Percentiles rank a stretch among this genome's conserved stretches.
Evolutionary conservation across 192 early-diverging fungal genomes (phyloP).

Genomic region (Podochytrium sp.): DNA sequence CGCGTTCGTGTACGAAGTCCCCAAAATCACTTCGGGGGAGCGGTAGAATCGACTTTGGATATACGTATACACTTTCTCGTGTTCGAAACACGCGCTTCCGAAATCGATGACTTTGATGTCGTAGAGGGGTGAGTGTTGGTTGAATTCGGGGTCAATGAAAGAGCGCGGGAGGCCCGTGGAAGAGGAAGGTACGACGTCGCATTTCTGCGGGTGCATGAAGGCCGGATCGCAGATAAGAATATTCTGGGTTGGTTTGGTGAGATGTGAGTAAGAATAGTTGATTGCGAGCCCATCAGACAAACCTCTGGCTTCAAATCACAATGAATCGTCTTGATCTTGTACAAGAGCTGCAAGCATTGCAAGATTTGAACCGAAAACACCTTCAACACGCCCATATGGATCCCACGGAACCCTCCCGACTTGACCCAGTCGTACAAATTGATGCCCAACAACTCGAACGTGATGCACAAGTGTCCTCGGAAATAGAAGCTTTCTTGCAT

Average conservation of each 20-base stretch:
- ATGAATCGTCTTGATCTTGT: conserved; percentile 81
- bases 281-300: too few species aligned
- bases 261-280: too few species aligned
- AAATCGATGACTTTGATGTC: conserved; percentile 99
- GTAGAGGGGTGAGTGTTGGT: conserved; percentile 37
- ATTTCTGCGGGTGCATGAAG: conserved; percentile 38
- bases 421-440: conserved; percentile 98
- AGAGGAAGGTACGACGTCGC: conserved; percentile 32
- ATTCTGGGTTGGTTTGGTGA: too few species aligned
- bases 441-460: conserved; percentile 89
- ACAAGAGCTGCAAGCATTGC: conserved; percentile 77
- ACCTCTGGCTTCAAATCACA: conserved; percentile 98
- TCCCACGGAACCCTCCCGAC: conserved; percentile 88
- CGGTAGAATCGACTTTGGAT: conserved; percentile 97
- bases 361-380: conserved; percentile 84
- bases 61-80: conserved; percentile 95
- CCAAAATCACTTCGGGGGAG: conserved; percentile 94
- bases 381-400: conserved; percentile 73
- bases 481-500: conserved; percentile 94
- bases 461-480: conserved; percentile 94
- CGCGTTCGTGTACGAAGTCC: conserved; percentile 80
- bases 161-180: conserved; percentile 22
- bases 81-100: conserved; percentile 90
- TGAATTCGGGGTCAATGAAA: conserved; percentile 46
- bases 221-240: conserved; percentile 77